Conservation (phyloP, 345 rosid genomes). For the Lepidium didymum region DNA sequence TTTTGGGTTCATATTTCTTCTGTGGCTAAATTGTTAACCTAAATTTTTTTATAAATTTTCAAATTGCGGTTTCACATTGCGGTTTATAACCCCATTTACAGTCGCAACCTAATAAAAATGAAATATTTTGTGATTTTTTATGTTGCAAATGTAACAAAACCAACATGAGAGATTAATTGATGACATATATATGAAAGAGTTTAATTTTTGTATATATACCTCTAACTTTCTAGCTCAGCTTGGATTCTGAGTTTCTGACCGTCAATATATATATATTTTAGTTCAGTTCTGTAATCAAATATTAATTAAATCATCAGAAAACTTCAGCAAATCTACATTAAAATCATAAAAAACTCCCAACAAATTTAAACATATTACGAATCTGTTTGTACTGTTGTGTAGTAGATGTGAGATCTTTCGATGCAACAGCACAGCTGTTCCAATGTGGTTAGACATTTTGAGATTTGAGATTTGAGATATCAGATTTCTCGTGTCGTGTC, state of each 20-base stretch:
- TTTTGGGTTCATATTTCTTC: not conserved
- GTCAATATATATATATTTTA: not conserved
- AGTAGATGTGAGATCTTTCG: not conserved
- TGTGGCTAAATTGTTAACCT: slow-evolving; percentile 11
- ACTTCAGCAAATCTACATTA: too few species aligned
- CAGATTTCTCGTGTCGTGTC: slow-evolving; percentile 25
- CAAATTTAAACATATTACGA: not conserved
- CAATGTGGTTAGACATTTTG: slow-evolving; percentile 3
- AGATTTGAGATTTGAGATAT: not conserved
- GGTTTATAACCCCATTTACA: not conserved
- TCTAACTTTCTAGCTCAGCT: not conserved
- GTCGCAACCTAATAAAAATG: not conserved
- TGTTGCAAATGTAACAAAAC: not conserved
- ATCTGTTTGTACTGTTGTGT: not conserved
- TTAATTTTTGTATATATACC: not conserved
- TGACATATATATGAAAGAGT: not conserved
- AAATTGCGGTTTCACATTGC: not conserved
- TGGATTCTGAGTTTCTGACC: not conserved
- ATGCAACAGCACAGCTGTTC: slow-evolving; percentile 15
- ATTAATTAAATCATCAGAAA: not conserved
- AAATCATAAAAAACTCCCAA: too few species aligned
- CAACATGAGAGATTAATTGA: not conserved
- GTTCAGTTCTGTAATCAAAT: not conserved
- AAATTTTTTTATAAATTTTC: too few species aligned
- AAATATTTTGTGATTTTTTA: not conserved